phyloP scores from a whole-genome alignment of 2,329 filamentous ascomycete species.

The Cryphonectria naterciae region DNA sequence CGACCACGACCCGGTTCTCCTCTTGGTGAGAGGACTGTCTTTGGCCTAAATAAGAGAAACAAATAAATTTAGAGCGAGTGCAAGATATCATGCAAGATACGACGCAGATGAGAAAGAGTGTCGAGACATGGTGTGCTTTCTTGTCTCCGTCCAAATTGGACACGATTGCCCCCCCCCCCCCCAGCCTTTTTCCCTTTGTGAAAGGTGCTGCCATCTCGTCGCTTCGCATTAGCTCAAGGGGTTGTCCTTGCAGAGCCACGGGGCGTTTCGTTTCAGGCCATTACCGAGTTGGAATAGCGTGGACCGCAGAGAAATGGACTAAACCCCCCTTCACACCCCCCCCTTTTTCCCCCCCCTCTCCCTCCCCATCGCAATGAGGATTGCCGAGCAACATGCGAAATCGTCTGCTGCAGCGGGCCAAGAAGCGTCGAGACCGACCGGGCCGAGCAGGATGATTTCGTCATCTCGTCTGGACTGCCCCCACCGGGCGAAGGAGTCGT shows the following conservation, averaged over 20 bases:
- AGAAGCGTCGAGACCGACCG: not conserved
- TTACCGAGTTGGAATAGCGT: not conserved
- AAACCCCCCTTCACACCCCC: too few species aligned
- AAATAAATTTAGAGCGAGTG: slow-evolving; percentile 3
- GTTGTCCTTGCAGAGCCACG: slow-evolving; percentile 7
- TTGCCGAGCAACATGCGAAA: not conserved
- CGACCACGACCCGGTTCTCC: not conserved
- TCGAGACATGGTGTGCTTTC: not conserved
- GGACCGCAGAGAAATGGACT: not conserved
- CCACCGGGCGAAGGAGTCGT: not conserved
- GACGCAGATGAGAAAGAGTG: not conserved
- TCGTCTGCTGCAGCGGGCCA: not conserved
- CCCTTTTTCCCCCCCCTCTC: not conserved
- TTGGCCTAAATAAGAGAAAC: too few species aligned
- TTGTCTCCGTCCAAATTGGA: not conserved
- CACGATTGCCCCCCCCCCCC: not conserved
- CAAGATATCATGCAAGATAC: not conserved
- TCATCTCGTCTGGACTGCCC: slow-evolving; percentile 2
- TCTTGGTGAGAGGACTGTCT: not conserved
- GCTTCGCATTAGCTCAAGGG: slow-evolving; percentile 8
- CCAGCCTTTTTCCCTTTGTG: slow-evolving; percentile 1
- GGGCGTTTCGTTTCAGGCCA: slow-evolving; percentile 12
- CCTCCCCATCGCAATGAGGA: not conserved
- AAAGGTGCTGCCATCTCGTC: slow-evolving; percentile 2
- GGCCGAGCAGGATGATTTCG: slow-evolving; percentile 1